Percentiles rank a stretch among this genome's conserved stretches.
These are phyloP conservation scores for Didymosphaeria variabile DNA, from an alignment of 2,329 filamentous ascomycete species.

Conservation along the genomic window DNA sequence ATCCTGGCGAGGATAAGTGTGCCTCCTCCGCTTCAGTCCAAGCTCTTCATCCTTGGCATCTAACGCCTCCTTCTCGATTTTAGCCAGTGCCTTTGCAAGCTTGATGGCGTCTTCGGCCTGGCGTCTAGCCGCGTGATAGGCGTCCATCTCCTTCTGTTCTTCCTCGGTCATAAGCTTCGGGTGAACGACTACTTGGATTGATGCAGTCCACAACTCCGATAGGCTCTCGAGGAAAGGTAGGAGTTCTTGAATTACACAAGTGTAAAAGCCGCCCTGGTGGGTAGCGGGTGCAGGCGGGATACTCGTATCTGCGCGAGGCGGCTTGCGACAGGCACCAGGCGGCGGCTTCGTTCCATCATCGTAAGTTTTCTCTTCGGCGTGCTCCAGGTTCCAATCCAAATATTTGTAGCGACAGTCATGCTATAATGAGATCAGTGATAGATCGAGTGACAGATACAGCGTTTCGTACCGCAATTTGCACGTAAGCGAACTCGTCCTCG, in stretches of 20 bases:
- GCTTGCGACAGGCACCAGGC: constrained; percentile 6
- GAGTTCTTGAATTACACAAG: constrained; percentile 10
- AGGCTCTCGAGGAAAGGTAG: constrained; percentile 6
- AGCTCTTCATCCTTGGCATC: neutral
- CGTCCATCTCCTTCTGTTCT: constrained; percentile 11
- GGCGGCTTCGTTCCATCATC: neutral
- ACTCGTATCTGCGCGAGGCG: neutral
- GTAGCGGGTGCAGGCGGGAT: neutral
- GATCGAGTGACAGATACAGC: neutral
- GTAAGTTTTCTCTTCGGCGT: constrained; percentile 7
- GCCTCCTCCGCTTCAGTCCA: neutral
- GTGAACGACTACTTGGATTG: constrained; percentile 1
- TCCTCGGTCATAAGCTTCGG: constrained; percentile 11
- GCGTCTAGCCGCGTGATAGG: constrained; percentile 2
- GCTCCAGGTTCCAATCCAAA: constrained; percentile 13
- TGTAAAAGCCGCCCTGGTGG: constrained; percentile 18
- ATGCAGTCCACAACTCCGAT: neutral
- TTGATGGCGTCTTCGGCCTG: neutral
- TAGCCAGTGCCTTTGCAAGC: neutral
- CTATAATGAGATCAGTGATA: constrained; percentile 2
- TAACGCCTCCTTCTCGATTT: neutral
- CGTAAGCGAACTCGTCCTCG: constrained; percentile 5
- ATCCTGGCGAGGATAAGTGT: neutral
- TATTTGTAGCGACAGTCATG: constrained; percentile 10
- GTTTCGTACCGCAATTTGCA: constrained; percentile 16